Percentiles rank a stretch among this genome's conserved stretches.
phyloP scores from a whole-genome alignment of 1,284 basidiomycete species.

The Ganoderma sinense region DNA sequence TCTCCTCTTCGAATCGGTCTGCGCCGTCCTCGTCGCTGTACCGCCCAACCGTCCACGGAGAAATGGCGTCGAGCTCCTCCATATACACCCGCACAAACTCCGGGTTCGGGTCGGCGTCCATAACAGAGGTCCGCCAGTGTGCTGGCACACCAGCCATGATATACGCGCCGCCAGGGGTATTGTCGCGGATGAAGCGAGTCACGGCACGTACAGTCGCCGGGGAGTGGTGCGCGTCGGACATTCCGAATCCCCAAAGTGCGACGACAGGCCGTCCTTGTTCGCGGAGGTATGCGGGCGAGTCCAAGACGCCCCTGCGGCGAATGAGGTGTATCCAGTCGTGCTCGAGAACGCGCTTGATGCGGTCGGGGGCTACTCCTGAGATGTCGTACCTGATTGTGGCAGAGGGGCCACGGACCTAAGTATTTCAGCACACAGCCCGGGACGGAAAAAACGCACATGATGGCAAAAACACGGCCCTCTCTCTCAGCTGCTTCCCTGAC shows the following conservation, averaged over 20 bases:
- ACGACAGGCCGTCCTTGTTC: constrained; percentile 74
- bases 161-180: constrained; percentile 76
- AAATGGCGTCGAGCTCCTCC: constrained; percentile 76
- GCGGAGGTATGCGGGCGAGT: constrained; percentile 73
- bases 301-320: constrained; percentile 62
- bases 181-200: constrained; percentile 58
- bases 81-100: constrained; percentile 72
- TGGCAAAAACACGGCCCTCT: constrained; percentile 78
- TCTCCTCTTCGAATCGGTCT: constrained; percentile 64
- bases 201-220: constrained; percentile 65
- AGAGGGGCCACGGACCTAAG: neutral
- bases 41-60: constrained; percentile 79
- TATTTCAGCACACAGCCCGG: neutral
- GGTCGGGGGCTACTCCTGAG: constrained; percentile 67
- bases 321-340: constrained; percentile 77
- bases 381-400: constrained; percentile 72
- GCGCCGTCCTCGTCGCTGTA: constrained; percentile 63
- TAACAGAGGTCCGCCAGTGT: constrained; percentile 71
- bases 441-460: constrained; percentile 62
- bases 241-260: constrained; percentile 77
- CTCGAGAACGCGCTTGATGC: constrained; percentile 63
- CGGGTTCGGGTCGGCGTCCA: constrained; percentile 71
- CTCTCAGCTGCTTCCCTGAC: constrained; percentile 78
- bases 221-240: constrained; percentile 66
- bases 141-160: constrained; percentile 73